Evolutionary conservation across 805 yeast species (phyloP), one percentile per base, ranked within the genome.

Genomic region (Pichia membranifaciens): DNA sequence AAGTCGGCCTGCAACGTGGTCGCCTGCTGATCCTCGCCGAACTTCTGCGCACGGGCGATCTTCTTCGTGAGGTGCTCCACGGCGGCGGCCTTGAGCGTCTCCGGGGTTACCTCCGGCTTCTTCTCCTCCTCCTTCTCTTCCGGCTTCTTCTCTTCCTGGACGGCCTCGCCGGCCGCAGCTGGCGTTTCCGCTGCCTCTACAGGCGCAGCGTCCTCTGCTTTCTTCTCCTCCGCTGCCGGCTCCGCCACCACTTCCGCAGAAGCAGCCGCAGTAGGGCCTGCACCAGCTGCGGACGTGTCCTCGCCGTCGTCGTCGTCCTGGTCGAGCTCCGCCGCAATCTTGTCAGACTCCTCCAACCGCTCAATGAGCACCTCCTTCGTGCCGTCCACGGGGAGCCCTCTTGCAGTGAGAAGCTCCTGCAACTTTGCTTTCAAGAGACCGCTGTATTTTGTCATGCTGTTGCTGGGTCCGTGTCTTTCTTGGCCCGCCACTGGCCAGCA

Each of bases 371-470:
- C 96, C 38, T 84, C 81, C 65, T 91, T 91, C 56, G 87, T 81
- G 20, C 98, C 98, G 35, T 76, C 76, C 5, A 72, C 70, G 2
- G 93, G 64, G 43, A 91, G 74, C 1, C 83, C 84, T 51, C 81
- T 80, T 20, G 74, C 66, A 57, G 83, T 82, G 57, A 91, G 74
- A 48, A 78, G 59, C 52, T 85, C 96, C 63, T 87, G 90, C 65
- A 91, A 75, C 70, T 89, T 96, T 17, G 83, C 81, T 44, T 89
- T 96, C 2, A 90, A 83, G 53, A 78, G 74, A n/a, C 81, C 59
- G n/a, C 78, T 60, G 61, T 81, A 83, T 10, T 73, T 74, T 16
- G 78, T 54, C 82, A 79, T 79, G 21, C 20, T 17, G n/a, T 13
- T 15, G 39, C 39, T 37, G n/a, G n/a, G n/a, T n/a, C 21, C 25